Conservation (phyloP, 108 stramenopile genomes). For the Fragilaria radians region DNA sequence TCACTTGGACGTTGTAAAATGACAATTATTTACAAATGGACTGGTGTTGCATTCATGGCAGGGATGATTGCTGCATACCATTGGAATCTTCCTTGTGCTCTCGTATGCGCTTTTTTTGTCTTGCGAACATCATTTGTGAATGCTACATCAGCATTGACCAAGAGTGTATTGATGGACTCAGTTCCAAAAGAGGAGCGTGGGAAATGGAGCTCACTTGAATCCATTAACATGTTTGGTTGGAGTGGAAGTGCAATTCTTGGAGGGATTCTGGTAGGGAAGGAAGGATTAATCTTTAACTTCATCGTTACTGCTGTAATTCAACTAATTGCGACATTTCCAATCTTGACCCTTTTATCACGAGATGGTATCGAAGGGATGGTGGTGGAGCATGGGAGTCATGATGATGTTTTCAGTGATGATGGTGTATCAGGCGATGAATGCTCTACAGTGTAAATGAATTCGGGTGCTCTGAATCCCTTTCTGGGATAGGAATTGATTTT, state of each 20-base stretch:
- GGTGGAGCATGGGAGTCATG: no score
- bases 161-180: conserved; percentile 38
- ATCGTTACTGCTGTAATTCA: conserved; percentile 32
- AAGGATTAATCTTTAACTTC: conserved; percentile 36
- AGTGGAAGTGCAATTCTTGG: conserved; percentile 32
- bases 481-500: no score
- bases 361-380: background rate
- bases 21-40: conserved; percentile 29
- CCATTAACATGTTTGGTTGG: conserved; percentile 46
- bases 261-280: conserved; percentile 27
- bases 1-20: conserved; percentile 31
- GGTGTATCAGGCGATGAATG: no score
- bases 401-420: no score
- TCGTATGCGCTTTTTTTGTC: conserved; percentile 31
- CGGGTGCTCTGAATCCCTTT: no score
- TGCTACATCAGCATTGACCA: conserved; percentile 39
- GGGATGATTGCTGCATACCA: conserved; percentile 23
- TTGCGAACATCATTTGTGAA: conserved; percentile 42
- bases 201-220: conserved; percentile 47
- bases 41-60: conserved; percentile 25
- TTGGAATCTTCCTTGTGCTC: conserved; percentile 1
- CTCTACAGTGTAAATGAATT: no score
- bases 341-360: conserved; percentile 14
- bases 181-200: conserved; percentile 35
- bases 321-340: conserved; percentile 24